These are phyloP conservation scores for Yamadazyma paraphyllophila DNA, from an alignment of 805 yeast genomes.

Conservation along the genomic window DNA sequence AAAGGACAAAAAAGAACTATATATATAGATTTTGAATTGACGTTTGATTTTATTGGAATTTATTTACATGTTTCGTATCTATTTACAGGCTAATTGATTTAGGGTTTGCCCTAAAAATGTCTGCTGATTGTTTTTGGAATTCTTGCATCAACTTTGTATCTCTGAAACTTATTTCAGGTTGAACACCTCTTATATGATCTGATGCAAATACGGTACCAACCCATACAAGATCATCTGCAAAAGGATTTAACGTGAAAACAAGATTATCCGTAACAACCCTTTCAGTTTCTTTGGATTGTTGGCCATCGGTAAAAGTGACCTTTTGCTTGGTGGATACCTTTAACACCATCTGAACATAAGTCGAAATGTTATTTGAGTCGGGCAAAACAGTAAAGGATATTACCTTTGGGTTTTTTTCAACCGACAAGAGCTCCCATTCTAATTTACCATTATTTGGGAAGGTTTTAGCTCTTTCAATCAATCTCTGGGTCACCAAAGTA, in stretches of 20 bases:
- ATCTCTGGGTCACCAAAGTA: constrained; percentile 28
- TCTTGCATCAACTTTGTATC: constrained; percentile 22
- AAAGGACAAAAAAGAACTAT: not conserved
- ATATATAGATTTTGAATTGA: constrained; percentile 1
- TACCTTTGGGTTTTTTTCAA: constrained; percentile 70
- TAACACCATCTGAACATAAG: constrained; percentile 39
- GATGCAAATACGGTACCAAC: constrained; percentile 42
- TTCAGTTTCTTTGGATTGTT: constrained; percentile 19
- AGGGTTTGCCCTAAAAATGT: constrained; percentile 41
- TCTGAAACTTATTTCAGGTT: constrained; percentile 29
- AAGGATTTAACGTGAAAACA: constrained; percentile 40
- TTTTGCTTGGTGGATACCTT: constrained; percentile 38
- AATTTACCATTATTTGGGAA: constrained; percentile 58
- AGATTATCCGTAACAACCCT: constrained; percentile 35
- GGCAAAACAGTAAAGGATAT: constrained; percentile 68
- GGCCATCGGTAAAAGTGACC: constrained; percentile 24
- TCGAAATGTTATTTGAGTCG: constrained; percentile 37
- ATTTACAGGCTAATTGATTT: constrained; percentile 8
- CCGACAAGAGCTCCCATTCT: constrained; percentile 75
- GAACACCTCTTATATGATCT: constrained; percentile 35
- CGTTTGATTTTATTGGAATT: not conserved
- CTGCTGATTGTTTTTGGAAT: constrained; percentile 35
- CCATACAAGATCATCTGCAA: constrained; percentile 34
- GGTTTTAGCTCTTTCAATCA: constrained; percentile 31
- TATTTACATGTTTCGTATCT: constrained; percentile 7